Evolutionary conservation across 148 eudicot species (phyloP), one percentile per base, ranked within the genome.

Genomic region (Diospyros lotus): DNA sequence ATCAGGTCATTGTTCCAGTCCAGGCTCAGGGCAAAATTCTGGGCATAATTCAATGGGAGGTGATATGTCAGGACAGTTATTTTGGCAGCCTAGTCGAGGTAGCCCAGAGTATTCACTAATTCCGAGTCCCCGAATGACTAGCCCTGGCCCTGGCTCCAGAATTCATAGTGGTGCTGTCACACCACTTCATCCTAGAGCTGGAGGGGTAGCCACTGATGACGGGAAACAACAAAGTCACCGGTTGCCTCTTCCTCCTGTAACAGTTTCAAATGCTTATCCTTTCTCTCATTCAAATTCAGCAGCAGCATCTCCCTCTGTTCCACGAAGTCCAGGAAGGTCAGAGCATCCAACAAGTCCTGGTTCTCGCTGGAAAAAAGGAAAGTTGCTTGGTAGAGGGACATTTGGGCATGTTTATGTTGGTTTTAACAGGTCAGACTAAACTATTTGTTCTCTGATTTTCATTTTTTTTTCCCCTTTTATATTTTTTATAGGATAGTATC

Each of bases 101-200:
- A 93, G 99, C 76, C 97, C 97, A 15, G 99, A 95, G 80, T 90
- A 86, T 85, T 95, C 99, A 66, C 97, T 96, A 17, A 90, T 86
- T 79, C 97, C 99, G 73, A 95, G 99, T 82, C 99, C 99, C 14
- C 79, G 93, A 78, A 93, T 89, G 96, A 83, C 90, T 28, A 95
- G 99, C 76, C 96, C 99, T 64, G 97, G 99, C 4, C 97, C 97
- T 64, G 82, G 97, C 81, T 95, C 99, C 45, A 89, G 96, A 79
- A 95, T 88, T 66, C 97, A 95, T 45, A 95, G 99, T 80, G 99
- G 97, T 75, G 99, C 96, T 66, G 99, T 95, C 73, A 95, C 99
- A 44, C 99, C 99, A 69, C 81, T 88, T 81, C 99, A 95, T 87
- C 97, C 97, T 48, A 86, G 91, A 82, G 90, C 94, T 75, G 91